phyloP scores from a whole-genome alignment of 1,284 basidiomycete species.

The Melampsora occidentalis region DNA sequence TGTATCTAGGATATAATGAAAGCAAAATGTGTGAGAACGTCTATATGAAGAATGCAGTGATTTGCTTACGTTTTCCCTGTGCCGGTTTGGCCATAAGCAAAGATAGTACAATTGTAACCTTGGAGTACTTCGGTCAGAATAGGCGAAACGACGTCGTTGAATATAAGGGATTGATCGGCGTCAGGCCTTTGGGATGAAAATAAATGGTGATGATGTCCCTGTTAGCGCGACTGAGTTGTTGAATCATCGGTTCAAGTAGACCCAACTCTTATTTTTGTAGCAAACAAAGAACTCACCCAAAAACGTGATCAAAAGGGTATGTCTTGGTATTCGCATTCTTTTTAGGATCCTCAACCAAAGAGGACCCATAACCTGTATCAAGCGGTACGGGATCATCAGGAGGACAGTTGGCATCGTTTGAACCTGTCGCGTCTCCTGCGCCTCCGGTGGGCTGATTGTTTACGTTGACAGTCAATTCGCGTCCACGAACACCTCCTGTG shows the following conservation, averaged over 20 bases:
- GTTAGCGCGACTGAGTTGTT: background rate
- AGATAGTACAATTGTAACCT: constrained; percentile 97
- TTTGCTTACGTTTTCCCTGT: constrained; percentile 79
- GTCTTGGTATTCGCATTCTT: constrained; percentile 41
- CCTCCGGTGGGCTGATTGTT: constrained; percentile 24
- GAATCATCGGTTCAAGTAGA: background rate
- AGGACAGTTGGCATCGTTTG: constrained; percentile 1
- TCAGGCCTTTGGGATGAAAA: constrained; percentile 79
- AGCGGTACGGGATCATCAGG: background rate
- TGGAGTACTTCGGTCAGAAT: constrained; percentile 88
- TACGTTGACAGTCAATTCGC: constrained; percentile 41
- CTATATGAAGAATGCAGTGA: background rate
- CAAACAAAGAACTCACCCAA: constrained; percentile 26
- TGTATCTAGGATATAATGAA: constrained; percentile 24
- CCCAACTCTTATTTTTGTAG: background rate
- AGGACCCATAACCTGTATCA: constrained; percentile 36
- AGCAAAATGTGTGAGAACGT: background rate
- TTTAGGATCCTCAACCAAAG: constrained; percentile 42
- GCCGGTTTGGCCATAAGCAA: constrained; percentile 98
- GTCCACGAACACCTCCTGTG: constrained; percentile 41
- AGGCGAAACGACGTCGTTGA: constrained; percentile 85
- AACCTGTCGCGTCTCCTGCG: background rate
- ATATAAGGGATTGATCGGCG: constrained; percentile 91
- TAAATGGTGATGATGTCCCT: background rate
- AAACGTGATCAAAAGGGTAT: constrained; percentile 44